Percentiles rank a stretch among this genome's conserved stretches.
Evolutionary conservation across 1,139 yeast species (phyloP).

Genomic region (Kodamaea derodonti): DNA sequence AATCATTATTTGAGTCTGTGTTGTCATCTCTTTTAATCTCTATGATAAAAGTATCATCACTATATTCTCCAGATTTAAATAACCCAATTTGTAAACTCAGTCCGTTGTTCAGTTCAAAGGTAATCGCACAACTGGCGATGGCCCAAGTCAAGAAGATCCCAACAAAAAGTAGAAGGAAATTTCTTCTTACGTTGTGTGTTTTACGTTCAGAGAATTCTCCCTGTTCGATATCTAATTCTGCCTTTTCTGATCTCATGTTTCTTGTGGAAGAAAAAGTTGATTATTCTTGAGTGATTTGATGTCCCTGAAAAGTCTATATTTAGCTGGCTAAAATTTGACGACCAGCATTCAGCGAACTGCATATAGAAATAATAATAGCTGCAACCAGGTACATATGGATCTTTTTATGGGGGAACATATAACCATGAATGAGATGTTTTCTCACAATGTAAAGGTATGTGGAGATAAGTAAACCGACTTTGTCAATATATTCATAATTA

Average conservation of each 20-base stretch:
- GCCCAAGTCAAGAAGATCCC: background rate
- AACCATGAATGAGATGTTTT: no score
- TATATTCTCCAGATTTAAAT: background rate
- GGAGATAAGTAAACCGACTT: no score
- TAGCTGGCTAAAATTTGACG: background rate
- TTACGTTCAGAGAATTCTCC: slow-evolving; percentile 3
- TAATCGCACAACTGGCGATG: background rate
- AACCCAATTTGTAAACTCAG: background rate
- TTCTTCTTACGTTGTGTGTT: slow-evolving; percentile 1
- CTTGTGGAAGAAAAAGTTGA: no score
- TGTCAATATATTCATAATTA: no score
- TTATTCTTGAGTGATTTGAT: no score
- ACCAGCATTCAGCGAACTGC: background rate
- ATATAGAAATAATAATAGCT: background rate
- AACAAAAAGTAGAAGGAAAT: background rate
- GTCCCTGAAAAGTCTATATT: background rate
- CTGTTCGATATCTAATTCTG: slow-evolving; percentile 4
- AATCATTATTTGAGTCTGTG: background rate
- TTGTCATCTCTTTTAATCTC: background rate
- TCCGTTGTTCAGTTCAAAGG: background rate
- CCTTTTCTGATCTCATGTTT: background rate
- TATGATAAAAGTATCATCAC: background rate
- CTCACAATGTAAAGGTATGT: no score
- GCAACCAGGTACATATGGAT: no score
- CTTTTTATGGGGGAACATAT: no score